Conservation (phyloP, 805 yeast species). For the Metschnikowia lochheadii region DNA sequence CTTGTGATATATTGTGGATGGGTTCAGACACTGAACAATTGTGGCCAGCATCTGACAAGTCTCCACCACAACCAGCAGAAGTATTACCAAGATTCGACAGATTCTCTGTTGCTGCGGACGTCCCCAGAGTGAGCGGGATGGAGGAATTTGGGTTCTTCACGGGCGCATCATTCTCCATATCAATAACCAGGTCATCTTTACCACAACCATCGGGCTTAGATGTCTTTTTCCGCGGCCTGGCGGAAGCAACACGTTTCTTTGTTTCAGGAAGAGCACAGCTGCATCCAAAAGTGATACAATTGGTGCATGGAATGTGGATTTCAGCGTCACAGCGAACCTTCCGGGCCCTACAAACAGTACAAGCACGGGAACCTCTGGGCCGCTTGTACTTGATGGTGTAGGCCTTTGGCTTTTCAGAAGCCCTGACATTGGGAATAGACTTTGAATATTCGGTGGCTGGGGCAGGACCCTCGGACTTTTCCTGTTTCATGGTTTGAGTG, state of each 20-base stretch:
- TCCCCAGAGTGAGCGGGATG: background rate
- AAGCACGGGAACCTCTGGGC: conserved; percentile 67
- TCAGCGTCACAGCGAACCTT: conserved; percentile 80
- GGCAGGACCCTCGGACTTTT: background rate
- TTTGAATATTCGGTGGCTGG: background rate
- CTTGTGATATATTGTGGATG: conserved; percentile 38
- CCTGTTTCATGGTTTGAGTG: conserved; percentile 1
- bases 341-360: conserved; percentile 72
- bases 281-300: conserved; percentile 68
- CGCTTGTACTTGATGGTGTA: conserved; percentile 46
- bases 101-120: background rate
- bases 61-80: background rate
- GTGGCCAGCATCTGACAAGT: conserved; percentile 9
- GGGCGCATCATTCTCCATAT: background rate
- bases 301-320: conserved; percentile 50
- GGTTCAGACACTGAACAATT: conserved; percentile 24
- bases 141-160: background rate
- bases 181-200: background rate
- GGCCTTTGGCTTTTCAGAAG: conserved; percentile 35
- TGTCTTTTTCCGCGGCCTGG: conserved; percentile 14
- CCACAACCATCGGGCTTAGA: background rate
- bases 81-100: background rate
- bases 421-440: background rate
- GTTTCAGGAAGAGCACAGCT: conserved; percentile 67
- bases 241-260: conserved; percentile 35